These are phyloP conservation scores for Acorus gramineus DNA, from an alignment of 106 monocot species.

Conservation along the genomic window DNA sequence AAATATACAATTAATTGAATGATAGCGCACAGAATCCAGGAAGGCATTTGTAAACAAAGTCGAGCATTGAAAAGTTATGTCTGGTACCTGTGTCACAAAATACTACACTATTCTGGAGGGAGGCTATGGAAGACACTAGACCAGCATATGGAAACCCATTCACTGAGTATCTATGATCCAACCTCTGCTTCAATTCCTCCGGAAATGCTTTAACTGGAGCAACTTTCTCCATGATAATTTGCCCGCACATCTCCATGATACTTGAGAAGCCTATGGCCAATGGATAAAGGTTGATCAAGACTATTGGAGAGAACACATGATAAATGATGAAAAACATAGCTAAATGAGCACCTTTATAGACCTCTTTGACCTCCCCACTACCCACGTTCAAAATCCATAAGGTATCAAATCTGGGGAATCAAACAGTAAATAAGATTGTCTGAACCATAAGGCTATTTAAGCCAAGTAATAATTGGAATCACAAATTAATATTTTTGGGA, in stretches of 20 bases:
- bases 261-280: conserved; percentile 33
- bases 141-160: conserved; percentile 30
- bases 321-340: conserved; percentile 1
- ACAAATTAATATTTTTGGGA: too few relatives aligned
- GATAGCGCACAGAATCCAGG: background rate
- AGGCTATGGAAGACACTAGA: conserved; percentile 58
- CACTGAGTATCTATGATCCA: conserved; percentile 7
- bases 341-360: conserved; percentile 49
- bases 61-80: too few relatives aligned
- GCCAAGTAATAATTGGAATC: too few relatives aligned
- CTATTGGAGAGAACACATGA: conserved; percentile 1
- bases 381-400: conserved; percentile 55
- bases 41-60: background rate
- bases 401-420: conserved; percentile 49
- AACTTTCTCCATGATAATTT: conserved; percentile 37
- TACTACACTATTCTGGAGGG: conserved; percentile 24
- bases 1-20: background rate
- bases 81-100: conserved; percentile 61
- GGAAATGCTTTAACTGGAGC: conserved; percentile 26
- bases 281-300: background rate
- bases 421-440: background rate
- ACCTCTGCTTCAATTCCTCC: conserved; percentile 4
- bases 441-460: too few relatives aligned
- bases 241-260: conserved; percentile 34
- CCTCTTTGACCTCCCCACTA: conserved; percentile 40